Evolutionary conservation across 169 alveolate genomes (phyloP).

Genomic region (Eimeria mitis): DNA sequence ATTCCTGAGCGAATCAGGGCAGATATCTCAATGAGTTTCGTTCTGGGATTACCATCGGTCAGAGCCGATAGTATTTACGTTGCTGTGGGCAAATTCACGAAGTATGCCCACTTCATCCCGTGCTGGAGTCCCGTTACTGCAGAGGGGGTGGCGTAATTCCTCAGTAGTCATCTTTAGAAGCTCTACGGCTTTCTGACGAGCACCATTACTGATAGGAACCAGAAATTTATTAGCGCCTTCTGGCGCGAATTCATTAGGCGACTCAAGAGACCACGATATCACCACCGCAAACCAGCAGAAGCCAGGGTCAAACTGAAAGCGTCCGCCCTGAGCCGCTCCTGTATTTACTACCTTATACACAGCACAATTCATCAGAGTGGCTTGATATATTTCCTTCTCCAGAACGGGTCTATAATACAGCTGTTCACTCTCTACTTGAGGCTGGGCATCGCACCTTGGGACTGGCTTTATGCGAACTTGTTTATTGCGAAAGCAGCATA

Average conservation of each 20-base stretch:
- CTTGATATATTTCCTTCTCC: not conserved
- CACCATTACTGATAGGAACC: not conserved
- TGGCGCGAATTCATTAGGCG: not conserved
- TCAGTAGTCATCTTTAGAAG: not conserved
- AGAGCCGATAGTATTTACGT: not conserved
- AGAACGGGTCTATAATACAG: not conserved
- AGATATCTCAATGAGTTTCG: not conserved
- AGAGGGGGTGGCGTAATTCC: not conserved
- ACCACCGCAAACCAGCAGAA: too few relatives aligned
- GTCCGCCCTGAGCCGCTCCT: not conserved
- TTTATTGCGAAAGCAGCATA: too few relatives aligned
- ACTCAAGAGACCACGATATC: too few relatives aligned
- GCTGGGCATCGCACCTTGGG: too few relatives aligned
- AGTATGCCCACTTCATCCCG: not conserved
- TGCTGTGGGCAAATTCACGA: not conserved
- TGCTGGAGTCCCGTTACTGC: not conserved
- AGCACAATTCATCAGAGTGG: not conserved
- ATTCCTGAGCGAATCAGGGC: not conserved
- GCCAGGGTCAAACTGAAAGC: too few relatives aligned
- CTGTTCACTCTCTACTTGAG: not conserved
- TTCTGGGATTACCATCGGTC: not conserved
- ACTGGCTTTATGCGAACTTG: too few relatives aligned
- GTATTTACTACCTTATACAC: not conserved
- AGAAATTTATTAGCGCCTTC: not conserved
- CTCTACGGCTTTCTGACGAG: not conserved